Percentiles rank a stretch among this genome's conserved stretches.
phyloP scores from a whole-genome alignment of 192 early-diverging fungal genomes.

The Gryganskiella cystojenkinii region DNA sequence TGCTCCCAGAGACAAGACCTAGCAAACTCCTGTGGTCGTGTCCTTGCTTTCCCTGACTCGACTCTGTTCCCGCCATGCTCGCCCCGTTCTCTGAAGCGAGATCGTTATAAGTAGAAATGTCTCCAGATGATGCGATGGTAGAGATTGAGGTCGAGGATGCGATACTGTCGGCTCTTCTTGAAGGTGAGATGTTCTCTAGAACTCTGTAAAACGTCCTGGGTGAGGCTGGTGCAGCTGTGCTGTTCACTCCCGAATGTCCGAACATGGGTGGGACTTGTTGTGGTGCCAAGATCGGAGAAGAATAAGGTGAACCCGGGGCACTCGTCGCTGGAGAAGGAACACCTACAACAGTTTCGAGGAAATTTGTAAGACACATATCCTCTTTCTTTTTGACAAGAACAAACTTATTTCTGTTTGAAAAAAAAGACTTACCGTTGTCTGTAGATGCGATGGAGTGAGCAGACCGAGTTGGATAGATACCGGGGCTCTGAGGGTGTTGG shows the following conservation, averaged over 20 bases:
- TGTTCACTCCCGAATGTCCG: not conserved
- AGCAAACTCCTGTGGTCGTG: conserved; percentile 1
- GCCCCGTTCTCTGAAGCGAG: conserved; percentile 16
- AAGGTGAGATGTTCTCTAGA: conserved; percentile 2
- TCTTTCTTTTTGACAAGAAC: not conserved
- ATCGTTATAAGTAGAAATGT: conserved; percentile 31
- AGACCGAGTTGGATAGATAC: conserved; percentile 16
- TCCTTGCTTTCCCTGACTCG: not conserved
- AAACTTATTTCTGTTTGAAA: not conserved
- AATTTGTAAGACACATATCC: too few species aligned
- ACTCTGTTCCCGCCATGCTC: conserved; percentile 1
- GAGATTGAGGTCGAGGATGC: conserved; percentile 40
- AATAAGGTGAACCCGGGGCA: conserved; percentile 27
- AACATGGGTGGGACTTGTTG: conserved; percentile 5
- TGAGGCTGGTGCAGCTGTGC: conserved; percentile 1
- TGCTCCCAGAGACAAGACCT: conserved; percentile 33
- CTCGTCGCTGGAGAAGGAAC: conserved; percentile 25
- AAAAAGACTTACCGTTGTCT: conserved; percentile 26
- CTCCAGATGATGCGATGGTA: conserved; percentile 24
- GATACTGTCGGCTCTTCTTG: conserved; percentile 28
- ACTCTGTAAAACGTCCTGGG: conserved; percentile 33
- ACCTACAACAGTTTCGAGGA: not conserved
- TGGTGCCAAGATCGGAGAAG: conserved; percentile 23
- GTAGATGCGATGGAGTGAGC: conserved; percentile 15
- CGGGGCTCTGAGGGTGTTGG: conserved; percentile 25